Conservation (phyloP, 768 basidiomycete genomes). For the Omphalotus guepiniiformis region DNA sequence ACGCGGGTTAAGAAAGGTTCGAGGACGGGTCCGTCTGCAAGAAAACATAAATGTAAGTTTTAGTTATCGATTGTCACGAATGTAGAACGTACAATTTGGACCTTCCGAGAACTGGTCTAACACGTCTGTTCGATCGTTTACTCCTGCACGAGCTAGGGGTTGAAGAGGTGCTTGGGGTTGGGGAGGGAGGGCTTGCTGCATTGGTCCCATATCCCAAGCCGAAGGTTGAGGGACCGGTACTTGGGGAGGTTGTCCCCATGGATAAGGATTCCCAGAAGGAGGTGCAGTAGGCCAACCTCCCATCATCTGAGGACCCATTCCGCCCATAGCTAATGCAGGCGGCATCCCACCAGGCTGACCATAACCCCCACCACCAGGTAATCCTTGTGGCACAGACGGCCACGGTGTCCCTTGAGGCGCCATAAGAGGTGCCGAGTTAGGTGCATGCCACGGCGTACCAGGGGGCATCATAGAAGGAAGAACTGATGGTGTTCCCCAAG, state of each 20-base stretch:
- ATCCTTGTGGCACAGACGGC: not conserved
- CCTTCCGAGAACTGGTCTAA: constrained; percentile 2
- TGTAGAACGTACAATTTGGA: not conserved
- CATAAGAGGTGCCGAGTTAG: constrained; percentile 1
- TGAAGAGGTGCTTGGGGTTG: not conserved
- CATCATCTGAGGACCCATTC: constrained; percentile 2
- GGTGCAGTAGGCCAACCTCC: not conserved
- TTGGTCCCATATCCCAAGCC: not conserved
- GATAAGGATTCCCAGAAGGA: not conserved
- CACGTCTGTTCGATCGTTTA: constrained; percentile 2
- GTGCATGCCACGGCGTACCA: not conserved
- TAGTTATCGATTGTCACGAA: not conserved
- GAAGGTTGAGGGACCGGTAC: not conserved
- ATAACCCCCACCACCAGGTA: not conserved
- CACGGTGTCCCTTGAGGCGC: not conserved
- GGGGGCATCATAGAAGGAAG: not conserved
- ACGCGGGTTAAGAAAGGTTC: constrained; percentile 3
- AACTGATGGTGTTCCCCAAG: not conserved
- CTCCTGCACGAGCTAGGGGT: not conserved
- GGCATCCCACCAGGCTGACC: not conserved
- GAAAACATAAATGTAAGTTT: not conserved
- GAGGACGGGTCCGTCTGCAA: constrained; percentile 12
- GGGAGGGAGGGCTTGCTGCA: not conserved
- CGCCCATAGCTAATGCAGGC: not conserved
- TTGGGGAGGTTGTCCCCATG: not conserved